Base-by-base conservation (phyloP, 805 yeast species). In the Candida yuanshanica region DNA sequence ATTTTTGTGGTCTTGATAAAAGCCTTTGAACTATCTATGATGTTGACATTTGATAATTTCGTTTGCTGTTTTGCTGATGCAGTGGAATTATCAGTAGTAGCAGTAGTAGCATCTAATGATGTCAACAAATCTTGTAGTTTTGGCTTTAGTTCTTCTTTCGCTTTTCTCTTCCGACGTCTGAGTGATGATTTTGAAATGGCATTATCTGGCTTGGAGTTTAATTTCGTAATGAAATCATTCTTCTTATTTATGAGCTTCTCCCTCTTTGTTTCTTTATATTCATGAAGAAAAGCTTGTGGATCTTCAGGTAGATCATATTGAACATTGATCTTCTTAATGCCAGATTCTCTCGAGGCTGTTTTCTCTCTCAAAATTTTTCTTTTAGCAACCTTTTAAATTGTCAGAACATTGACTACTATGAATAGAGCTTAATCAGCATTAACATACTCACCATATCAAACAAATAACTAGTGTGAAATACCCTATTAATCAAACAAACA, bases 131-230 rank as follows among this genome's bases (percentile, higher is more conserved):
- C 93, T 39, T 71, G 68, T 75, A 84, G 71, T 52, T 79, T 73
- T 5, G 90, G 87, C 51, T 75, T 75, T 45, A 85, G 64, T 49
- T 80, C 76, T 42, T 82, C 83, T 51, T 73, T 75, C 37, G 70
- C 67, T 51, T 71, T 75, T 48, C 85, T 76, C 51, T 81, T 80
- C 49, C 87, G 71, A 59, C 81, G 70, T 55, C 87, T 71, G 4
- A 72, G 46, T 0, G 88, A 67, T 6, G 87, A 79, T 56, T 83
- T 84, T 17, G 88, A 79, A 33, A 84, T 69, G 18, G 75, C 74
- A 14, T 32, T 26, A 16, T 36, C 55, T 6, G 58, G 49, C 37
- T 62, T 64, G 44, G 59, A 55, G 21, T 62, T 64, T 44, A 71
- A 65, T 39, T 58, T 65, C 29, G 62, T 66, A 22, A 67, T 57